Evolutionary conservation across 345 rosid genomes (phyloP), one percentile per base, ranked within the genome.

Genomic region (Ceriops decandra): DNA sequence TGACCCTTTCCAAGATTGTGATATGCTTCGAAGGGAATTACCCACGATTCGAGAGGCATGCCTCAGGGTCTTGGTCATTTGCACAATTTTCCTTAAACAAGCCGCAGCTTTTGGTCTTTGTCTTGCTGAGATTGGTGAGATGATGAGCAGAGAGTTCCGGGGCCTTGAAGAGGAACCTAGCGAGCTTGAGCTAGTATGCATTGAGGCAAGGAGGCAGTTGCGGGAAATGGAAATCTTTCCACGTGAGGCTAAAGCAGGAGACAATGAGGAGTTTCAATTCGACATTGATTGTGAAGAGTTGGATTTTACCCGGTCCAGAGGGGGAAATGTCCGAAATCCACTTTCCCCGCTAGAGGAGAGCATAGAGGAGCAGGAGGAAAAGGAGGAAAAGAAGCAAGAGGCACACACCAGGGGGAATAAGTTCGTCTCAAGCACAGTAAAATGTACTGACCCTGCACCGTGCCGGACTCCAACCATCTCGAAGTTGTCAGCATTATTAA

Each of bases 321-420:
- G 70, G 42, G 70, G 70, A 73, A 79, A 56, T 51, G 66, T 70
- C 26, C 57, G 22, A 32, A 73, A 59, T 28, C 77, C 72, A 54
- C 80, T 83, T 67, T 85, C 76, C 56, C 82, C 73, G 75, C 80
- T 82, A 21, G 84, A 79, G 71, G 89, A 85, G 69, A 53, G 75
- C 49, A 38, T 24, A 24, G 72, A 69, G 75, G 85, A 77, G 64
- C 59, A 60, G 69, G 70, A 72, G 52, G 7, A 54, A 7, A 60
- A 60, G 71, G 70, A 72, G 52, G 4, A 27, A 7, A 68, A 60
- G 13, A 33, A 52, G 26, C 65, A 61, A 26, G 67, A 32, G 28
- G 72, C 68, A 56, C 74, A 76, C 22, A 13, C n/a, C 15, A 76
- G 67, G 57, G 77, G 26, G 51, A 66, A 68, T 59, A 64, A 56